phyloP scores from a whole-genome alignment of 2,329 filamentous ascomycete species.

The Colletotrichum shisoi region DNA sequence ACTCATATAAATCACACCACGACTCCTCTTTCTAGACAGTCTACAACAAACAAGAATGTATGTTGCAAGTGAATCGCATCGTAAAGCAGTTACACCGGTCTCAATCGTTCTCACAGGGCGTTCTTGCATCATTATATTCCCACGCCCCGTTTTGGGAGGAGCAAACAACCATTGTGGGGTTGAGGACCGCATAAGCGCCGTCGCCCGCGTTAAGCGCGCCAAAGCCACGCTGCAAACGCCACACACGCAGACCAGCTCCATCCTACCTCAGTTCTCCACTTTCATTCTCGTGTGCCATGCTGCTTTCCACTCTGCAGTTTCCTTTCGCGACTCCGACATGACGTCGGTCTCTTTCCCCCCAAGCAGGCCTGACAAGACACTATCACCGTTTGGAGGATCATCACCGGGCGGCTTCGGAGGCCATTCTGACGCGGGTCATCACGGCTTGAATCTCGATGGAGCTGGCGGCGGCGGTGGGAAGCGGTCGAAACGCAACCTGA shows the following conservation, averaged over 20 bases:
- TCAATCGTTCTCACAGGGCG: background rate
- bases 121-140: background rate
- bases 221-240: conserved; percentile 11
- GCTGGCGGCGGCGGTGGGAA: conserved; percentile 45
- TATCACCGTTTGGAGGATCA: conserved; percentile 23
- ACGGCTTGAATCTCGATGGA: conserved; percentile 47
- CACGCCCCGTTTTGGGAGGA: conserved; percentile 1
- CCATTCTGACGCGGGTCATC: conserved; percentile 8
- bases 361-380: conserved; percentile 29
- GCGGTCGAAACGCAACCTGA: conserved; percentile 43
- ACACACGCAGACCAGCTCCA: conserved; percentile 34
- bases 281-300: conserved; percentile 26
- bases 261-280: conserved; percentile 36
- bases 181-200: background rate
- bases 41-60: too few species aligned
- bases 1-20: background rate
- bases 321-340: conserved; percentile 33
- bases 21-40: background rate
- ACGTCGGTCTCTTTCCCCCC: conserved; percentile 38
- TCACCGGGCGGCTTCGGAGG: conserved; percentile 29
- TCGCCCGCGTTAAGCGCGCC: conserved; percentile 12
- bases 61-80: background rate
- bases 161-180: background rate
- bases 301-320: conserved; percentile 27
- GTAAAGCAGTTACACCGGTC: background rate